Conservation (phyloP, 768 basidiomycete genomes). For the Auricularia cornea region DNA sequence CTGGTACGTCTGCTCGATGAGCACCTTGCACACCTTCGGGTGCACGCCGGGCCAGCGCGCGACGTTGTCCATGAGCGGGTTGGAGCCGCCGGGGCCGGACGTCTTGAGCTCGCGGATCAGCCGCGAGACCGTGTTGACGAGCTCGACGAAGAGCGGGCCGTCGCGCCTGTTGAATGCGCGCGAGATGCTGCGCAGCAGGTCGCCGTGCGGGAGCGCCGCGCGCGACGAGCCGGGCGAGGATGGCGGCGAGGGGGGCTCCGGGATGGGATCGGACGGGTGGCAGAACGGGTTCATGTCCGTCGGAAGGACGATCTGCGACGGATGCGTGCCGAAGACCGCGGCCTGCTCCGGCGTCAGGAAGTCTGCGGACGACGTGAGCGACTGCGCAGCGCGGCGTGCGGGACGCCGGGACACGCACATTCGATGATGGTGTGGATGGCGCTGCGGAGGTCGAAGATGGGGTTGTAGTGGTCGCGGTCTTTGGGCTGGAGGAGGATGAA, state of each 20-base stretch:
- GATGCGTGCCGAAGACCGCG: slow-evolving; percentile 57
- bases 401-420: slow-evolving; percentile 32
- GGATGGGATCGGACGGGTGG: slow-evolving; percentile 29
- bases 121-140: slow-evolving; percentile 53
- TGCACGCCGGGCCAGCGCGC: slow-evolving; percentile 43
- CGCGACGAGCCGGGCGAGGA: slow-evolving; percentile 21
- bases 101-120: slow-evolving; percentile 60
- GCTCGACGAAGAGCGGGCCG: slow-evolving; percentile 61
- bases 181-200: slow-evolving; percentile 53
- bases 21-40: slow-evolving; percentile 57
- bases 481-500: slow-evolving; percentile 72
- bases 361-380: slow-evolving; percentile 27
- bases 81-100: slow-evolving; percentile 44
- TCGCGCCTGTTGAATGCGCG: slow-evolving; percentile 62
- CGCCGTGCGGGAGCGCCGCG: slow-evolving; percentile 11
- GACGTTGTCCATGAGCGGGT: slow-evolving; percentile 41
- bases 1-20: slow-evolving; percentile 89
- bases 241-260: slow-evolving; percentile 29
- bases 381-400: neutral
- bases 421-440: slow-evolving; percentile 65
- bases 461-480: slow-evolving; percentile 82
- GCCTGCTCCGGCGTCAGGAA: slow-evolving; percentile 64
- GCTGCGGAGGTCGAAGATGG: slow-evolving; percentile 69
- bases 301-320: slow-evolving; percentile 23
- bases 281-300: slow-evolving; percentile 12